phyloP scores from a whole-genome alignment of 192 early-diverging fungal species.

The Coemansia sp. region DNA sequence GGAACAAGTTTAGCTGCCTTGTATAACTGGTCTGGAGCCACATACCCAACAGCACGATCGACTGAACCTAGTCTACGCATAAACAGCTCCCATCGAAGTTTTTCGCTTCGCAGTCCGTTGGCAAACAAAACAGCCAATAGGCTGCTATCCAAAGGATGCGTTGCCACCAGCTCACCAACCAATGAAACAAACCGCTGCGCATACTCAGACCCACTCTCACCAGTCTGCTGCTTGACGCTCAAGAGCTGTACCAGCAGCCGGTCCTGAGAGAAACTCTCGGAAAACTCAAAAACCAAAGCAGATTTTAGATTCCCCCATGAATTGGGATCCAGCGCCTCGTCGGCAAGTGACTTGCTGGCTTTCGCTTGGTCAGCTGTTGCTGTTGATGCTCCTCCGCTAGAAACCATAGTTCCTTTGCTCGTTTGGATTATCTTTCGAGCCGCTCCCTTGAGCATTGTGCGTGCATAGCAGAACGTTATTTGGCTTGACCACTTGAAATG shows the following conservation, averaged over 20 bases:
- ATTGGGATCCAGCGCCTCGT: conserved; percentile 46
- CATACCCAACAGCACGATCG: conserved; percentile 45
- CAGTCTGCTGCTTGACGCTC: conserved; percentile 34
- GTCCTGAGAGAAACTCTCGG: conserved; percentile 26
- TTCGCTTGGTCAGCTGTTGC: conserved; percentile 16
- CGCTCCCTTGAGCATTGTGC: conserved; percentile 51
- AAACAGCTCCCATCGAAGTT: conserved; percentile 38
- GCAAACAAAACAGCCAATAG: conserved; percentile 37
- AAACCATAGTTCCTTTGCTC: neutral
- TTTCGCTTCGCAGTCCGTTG: conserved; percentile 39
- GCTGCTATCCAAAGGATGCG: conserved; percentile 37
- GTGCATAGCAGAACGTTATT: conserved; percentile 48
- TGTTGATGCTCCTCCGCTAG: neutral
- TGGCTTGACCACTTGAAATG: conserved; percentile 56
- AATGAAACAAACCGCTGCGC: conserved; percentile 39
- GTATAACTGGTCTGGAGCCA: conserved; percentile 50
- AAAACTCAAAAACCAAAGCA: conserved; percentile 45
- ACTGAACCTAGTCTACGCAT: conserved; percentile 37
- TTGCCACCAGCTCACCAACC: conserved; percentile 24
- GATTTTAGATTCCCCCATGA: conserved; percentile 46
- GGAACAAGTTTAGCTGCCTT: conserved; percentile 42
- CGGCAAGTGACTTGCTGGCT: conserved; percentile 19
- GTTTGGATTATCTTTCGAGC: conserved; percentile 39
- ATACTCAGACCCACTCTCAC: conserved; percentile 47
- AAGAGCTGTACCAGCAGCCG: conserved; percentile 40